Evolutionary conservation across 2,329 filamentous ascomycete species (phyloP).

Genomic region (Amauroascus verrucosus): DNA sequence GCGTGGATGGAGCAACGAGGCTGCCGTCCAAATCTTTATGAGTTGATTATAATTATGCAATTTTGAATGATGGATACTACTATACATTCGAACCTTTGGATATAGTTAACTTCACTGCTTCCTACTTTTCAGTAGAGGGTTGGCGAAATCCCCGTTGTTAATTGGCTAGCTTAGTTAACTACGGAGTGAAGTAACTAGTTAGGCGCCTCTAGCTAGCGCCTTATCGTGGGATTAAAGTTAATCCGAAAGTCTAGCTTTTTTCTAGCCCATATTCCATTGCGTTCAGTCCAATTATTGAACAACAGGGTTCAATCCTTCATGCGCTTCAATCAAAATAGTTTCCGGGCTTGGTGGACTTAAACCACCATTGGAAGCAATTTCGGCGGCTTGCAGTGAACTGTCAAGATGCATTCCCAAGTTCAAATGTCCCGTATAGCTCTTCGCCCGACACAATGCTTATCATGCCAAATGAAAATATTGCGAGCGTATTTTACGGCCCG

Average conservation of each 20-base stretch:
- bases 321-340: background rate
- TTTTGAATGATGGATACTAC: too few species aligned
- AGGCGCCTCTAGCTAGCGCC: background rate
- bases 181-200: too few species aligned
- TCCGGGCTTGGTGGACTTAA: background rate
- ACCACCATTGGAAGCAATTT: too few species aligned
- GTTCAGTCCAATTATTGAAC: background rate
- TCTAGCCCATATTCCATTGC: too few species aligned
- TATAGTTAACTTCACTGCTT: too few species aligned
- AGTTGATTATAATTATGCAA: constrained; percentile 14
- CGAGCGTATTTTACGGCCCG: background rate
- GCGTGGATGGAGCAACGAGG: constrained; percentile 70
- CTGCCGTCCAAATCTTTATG: constrained; percentile 55
- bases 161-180: too few species aligned
- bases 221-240: background rate
- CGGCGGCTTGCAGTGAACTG: background rate
- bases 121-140: too few species aligned
- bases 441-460: background rate
- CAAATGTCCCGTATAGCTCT: background rate
- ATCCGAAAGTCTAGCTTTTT: background rate
- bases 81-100: background rate
- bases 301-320: background rate
- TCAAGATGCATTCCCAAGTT: constrained; percentile 1
- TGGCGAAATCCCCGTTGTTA: too few species aligned
- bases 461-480: constrained; percentile 1